Base-by-base conservation (phyloP, 2,329 filamentous ascomycete species). In the Phyllosticta citribraziliensis region DNA sequence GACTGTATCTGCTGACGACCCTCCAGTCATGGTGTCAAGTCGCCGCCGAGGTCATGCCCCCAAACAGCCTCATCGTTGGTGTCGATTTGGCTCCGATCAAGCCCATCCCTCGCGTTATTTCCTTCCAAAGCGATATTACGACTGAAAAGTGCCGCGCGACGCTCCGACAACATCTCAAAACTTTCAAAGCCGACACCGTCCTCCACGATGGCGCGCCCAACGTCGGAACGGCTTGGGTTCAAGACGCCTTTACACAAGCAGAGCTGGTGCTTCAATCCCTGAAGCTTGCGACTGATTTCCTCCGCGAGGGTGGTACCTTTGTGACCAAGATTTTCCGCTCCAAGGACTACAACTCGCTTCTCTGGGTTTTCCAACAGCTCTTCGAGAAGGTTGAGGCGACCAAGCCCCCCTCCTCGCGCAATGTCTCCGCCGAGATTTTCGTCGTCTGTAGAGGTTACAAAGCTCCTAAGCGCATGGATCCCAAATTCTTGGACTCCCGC, bases 291-390 rank as follows among this genome's bases (percentile, higher is more conserved):
- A 96, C 91, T 0, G 93, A 99, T 67, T 99, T 99, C 68, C 77
- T 99, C 62, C 82, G 85, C 19, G 88, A 93, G 72, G 91, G 92
- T 54, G 94, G 94, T 65, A 93, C 87, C 9, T 97, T 97, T 66
- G 92, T 97, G 53, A 97, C 93, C 61, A 99, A 99, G 76, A 90
- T 99, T 52, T 99, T 99, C 80, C 81, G 94, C 65, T 96, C 90
- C 35, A 97, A 97, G 72, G 93, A 99, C 72, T 97, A 96, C 79
- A 97, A 97, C 72, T 87, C 91, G 62, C 77, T 99, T 54, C 82
- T 97, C 56, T 99, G 94, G 94, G 92, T 97, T 35, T 91, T 97
- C 79, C 96, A 96, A 72, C 94, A 99, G 74, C 82, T 99, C 0
- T 99, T 99, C 78, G 82, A 83, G 55, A 95, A 94, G 66, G 94